Percentiles rank a stretch among this genome's conserved stretches.
Evolutionary conservation across 2,329 filamentous ascomycete genomes (phyloP).

Genomic region (Ophiostoma novo-ulmi): DNA sequence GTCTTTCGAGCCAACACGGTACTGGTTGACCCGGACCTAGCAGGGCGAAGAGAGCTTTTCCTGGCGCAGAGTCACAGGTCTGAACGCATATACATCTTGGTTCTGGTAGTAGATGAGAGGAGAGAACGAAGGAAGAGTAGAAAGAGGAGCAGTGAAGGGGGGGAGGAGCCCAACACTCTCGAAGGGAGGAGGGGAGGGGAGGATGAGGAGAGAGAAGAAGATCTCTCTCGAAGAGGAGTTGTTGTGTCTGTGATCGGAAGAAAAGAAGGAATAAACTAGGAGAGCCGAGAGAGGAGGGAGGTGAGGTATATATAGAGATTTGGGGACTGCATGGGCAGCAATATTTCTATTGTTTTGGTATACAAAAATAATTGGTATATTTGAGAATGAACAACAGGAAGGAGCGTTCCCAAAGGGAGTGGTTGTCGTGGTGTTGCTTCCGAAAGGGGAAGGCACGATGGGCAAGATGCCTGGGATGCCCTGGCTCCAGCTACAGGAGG

Average conservation of each 20-base stretch:
- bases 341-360: not conserved
- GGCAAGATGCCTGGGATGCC: not conserved
- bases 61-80: too few species aligned
- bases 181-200: too few species aligned
- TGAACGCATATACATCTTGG: too few species aligned
- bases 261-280: not conserved
- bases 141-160: too few species aligned
- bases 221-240: not conserved
- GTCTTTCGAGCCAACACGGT: too few species aligned
- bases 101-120: too few species aligned
- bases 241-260: not conserved
- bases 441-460: not conserved
- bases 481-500: not conserved
- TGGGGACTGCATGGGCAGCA: not conserved
- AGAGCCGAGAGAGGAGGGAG: not conserved
- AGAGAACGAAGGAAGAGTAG: too few species aligned
- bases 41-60: too few species aligned
- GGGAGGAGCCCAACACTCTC: too few species aligned
- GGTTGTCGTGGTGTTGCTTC: not conserved
- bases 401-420: not conserved
- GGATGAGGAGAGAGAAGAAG: not conserved
- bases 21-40: too few species aligned
- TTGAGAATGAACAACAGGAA: not conserved
- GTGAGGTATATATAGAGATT: not conserved
- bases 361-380: not conserved